Percentiles rank a stretch among this genome's conserved stretches.
Evolutionary conservation across 495 filamentous ascomycete species (phyloP).

Genomic region (Talaromyces liani): DNA sequence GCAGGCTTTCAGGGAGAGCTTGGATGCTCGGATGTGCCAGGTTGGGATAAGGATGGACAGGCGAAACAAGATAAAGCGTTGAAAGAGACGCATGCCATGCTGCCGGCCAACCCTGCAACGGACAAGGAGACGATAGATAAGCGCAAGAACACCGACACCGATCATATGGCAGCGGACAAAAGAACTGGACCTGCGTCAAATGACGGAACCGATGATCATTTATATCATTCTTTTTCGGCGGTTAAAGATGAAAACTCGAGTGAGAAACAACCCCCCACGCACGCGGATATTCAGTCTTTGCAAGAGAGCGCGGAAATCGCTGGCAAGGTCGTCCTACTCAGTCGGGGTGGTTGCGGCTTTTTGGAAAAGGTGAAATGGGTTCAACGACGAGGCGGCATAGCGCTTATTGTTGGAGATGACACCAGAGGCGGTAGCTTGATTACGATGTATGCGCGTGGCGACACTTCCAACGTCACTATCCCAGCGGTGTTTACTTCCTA

Average conservation of each 20-base stretch:
- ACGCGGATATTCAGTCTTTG: slow-evolving; percentile 91
- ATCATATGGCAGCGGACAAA: slow-evolving; percentile 14
- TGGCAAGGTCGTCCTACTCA: slow-evolving; percentile 85
- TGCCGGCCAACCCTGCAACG: slow-evolving; percentile 14
- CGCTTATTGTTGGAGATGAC: slow-evolving; percentile 91
- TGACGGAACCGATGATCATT: slow-evolving; percentile 89
- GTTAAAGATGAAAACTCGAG: slow-evolving; percentile 37
- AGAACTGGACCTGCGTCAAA: slow-evolving; percentile 24
- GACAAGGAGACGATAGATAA: slow-evolving; percentile 17
- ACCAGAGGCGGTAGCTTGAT: slow-evolving; percentile 76
- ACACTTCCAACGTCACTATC: slow-evolving; percentile 91
- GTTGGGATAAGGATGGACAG: slow-evolving; percentile 58
- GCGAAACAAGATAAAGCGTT: slow-evolving; percentile 20
- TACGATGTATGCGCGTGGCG: slow-evolving; percentile 93
- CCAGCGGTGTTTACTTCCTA: slow-evolving; percentile 91
- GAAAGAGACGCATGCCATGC: slow-evolving; percentile 4
- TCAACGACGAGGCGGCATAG: slow-evolving; percentile 79
- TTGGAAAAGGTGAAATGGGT: slow-evolving; percentile 96
- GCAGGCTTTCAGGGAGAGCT: slow-evolving; percentile 69
- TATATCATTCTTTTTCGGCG: slow-evolving; percentile 60
- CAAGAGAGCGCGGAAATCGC: slow-evolving; percentile 92
- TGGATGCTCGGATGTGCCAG: slow-evolving; percentile 96
- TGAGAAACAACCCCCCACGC: slow-evolving; percentile 40
- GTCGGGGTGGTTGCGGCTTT: slow-evolving; percentile 91
- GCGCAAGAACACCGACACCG: slow-evolving; percentile 4